Evolutionary conservation across 441 rosid species (phyloP).

Genomic region (Populus tomentosa): DNA sequence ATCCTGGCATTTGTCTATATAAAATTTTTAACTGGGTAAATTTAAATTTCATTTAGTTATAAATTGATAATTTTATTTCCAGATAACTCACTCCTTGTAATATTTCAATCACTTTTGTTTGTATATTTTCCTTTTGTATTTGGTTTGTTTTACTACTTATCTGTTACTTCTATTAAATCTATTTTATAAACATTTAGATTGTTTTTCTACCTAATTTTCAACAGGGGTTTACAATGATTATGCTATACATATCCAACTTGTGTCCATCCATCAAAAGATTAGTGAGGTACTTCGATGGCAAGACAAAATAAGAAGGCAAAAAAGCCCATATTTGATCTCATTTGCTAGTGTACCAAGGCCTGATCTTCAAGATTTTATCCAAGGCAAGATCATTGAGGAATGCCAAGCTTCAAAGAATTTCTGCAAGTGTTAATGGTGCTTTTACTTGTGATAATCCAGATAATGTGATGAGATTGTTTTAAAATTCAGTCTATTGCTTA

Average conservation of each 20-base stretch:
- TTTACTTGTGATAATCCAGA: slow-evolving; percentile 49
- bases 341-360: slow-evolving; percentile 76
- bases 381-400: slow-evolving; percentile 65
- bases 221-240: slow-evolving; percentile 25
- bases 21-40: too few species aligned
- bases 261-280: slow-evolving; percentile 59
- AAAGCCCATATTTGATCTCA: slow-evolving; percentile 15
- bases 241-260: slow-evolving; percentile 75
- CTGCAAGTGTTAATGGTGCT: slow-evolving; percentile 54
- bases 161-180: too few species aligned
- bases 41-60: too few species aligned
- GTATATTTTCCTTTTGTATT: too few species aligned
- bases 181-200: too few species aligned
- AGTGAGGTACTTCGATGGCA: slow-evolving; percentile 59
- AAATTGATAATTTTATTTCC: too few species aligned
- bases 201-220: too few species aligned
- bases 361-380: slow-evolving; percentile 44
- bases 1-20: too few species aligned
- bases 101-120: too few species aligned
- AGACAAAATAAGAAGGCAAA: slow-evolving; percentile 35
- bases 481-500: slow-evolving; percentile 61
- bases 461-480: slow-evolving; percentile 55
- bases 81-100: too few species aligned
- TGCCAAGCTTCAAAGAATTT: slow-evolving; percentile 45
- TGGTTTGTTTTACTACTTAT: too few species aligned